phyloP scores from a whole-genome alignment of 2,329 filamentous ascomycete species.

The Sporothrix inflata region DNA sequence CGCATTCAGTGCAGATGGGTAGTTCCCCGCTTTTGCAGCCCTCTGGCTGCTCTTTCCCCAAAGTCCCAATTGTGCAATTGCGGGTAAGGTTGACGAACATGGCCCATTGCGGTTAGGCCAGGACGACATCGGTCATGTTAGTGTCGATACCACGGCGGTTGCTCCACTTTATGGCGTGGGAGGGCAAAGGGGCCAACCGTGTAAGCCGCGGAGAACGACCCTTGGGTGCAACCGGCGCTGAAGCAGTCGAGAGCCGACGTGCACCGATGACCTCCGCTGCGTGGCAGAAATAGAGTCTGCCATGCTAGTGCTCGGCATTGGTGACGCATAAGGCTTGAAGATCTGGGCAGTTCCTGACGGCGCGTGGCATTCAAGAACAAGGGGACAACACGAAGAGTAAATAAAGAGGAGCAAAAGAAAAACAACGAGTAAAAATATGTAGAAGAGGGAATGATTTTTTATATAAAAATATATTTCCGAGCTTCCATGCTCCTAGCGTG shows the following conservation, averaged over 20 bases:
- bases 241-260: background rate
- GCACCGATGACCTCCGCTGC: no score
- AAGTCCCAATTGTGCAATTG: constrained; percentile 27
- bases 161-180: background rate
- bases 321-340: background rate
- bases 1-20: background rate
- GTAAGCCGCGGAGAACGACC: background rate
- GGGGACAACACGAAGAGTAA: no score
- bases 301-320: background rate
- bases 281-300: background rate
- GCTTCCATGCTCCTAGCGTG: background rate
- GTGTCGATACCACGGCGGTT: background rate
- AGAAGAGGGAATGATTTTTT: background rate
- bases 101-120: constrained; percentile 4
- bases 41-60: background rate
- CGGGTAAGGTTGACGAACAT: constrained; percentile 27
- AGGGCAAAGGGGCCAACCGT: background rate
- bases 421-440: background rate
- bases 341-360: background rate
- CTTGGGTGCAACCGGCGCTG: background rate
- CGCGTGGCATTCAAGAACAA: no score
- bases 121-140: constrained; percentile 21
- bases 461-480: background rate
- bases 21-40: background rate
- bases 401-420: background rate